Percentiles rank a stretch among this genome's conserved stretches.
These are phyloP conservation scores for Ruellia speciosa DNA, from an alignment of 305 asterid genomes.

Conservation along the genomic window DNA sequence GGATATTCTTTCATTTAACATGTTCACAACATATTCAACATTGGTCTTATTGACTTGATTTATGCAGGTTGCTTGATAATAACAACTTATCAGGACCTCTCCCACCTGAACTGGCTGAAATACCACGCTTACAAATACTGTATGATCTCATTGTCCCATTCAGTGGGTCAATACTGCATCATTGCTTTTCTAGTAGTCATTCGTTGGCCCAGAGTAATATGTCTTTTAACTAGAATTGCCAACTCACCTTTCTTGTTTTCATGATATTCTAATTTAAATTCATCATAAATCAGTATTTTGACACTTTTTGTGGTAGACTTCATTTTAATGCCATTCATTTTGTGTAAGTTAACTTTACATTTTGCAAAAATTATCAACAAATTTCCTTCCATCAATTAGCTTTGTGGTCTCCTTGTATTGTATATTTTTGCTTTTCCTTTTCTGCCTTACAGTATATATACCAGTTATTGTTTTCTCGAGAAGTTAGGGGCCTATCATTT, in stretches of 20 bases:
- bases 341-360: too few relatives aligned
- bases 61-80: conserved; percentile 86
- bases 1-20: conserved; percentile 11
- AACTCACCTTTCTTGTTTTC: background rate
- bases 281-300: too few relatives aligned
- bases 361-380: too few relatives aligned
- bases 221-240: background rate
- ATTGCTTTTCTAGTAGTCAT: background rate
- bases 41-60: conserved; percentile 17
- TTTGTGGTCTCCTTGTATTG: too few relatives aligned
- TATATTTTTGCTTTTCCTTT: too few relatives aligned
- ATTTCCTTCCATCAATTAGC: too few relatives aligned
- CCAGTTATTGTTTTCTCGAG: too few relatives aligned
- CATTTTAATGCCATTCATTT: too few relatives aligned
- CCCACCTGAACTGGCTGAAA: conserved; percentile 68
- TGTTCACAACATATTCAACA: conserved; percentile 10
- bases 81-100: conserved; percentile 89
- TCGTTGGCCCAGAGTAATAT: conserved; percentile 1
- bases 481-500: background rate
- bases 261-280: background rate
- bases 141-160: conserved; percentile 33
- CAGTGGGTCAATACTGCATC: conserved; percentile 14
- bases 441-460: too few relatives aligned
- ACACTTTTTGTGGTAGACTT: too few relatives aligned
- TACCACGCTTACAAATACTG: conserved; percentile 61